These are phyloP conservation scores for Coffea canephora DNA, from an alignment of 257 asterid genomes.

Conservation along the genomic window DNA sequence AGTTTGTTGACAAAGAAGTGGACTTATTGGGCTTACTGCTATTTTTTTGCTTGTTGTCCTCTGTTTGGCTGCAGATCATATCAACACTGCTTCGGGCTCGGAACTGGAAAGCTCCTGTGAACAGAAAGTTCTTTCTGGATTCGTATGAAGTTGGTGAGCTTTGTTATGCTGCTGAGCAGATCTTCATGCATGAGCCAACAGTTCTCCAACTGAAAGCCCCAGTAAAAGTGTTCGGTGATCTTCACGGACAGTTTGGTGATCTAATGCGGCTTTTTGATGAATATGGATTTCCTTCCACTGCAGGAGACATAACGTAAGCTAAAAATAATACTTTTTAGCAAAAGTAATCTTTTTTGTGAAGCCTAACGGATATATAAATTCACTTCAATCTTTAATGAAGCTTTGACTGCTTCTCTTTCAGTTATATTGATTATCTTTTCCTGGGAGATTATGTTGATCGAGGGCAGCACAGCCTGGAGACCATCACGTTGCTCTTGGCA, in stretches of 20 bases:
- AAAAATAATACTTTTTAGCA: slow-evolving; percentile 10
- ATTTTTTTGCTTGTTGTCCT: slow-evolving; percentile 2
- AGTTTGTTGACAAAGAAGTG: background rate
- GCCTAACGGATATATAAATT: background rate
- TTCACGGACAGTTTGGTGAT: slow-evolving; percentile 99
- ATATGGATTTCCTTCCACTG: slow-evolving; percentile 99
- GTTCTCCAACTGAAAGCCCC: slow-evolving; percentile 99
- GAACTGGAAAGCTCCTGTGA: slow-evolving; percentile 89
- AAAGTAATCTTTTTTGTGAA: background rate
- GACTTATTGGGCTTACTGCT: slow-evolving; percentile 5
- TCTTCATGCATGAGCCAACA: slow-evolving; percentile 93
- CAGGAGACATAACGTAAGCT: slow-evolving; percentile 96
- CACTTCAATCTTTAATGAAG: background rate
- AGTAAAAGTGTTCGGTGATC: slow-evolving; percentile 95
- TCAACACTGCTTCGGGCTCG: slow-evolving; percentile 92
- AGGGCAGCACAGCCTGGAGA: slow-evolving; percentile 99
- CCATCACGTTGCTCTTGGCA: slow-evolving; percentile 95
- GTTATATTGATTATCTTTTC: slow-evolving; percentile 92
- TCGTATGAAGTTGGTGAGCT: slow-evolving; percentile 97
- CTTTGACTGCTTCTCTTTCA: slow-evolving; percentile 38
- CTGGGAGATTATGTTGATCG: slow-evolving; percentile 99
- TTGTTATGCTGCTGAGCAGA: slow-evolving; percentile 98
- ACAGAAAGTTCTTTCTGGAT: slow-evolving; percentile 93
- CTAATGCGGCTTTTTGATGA: slow-evolving; percentile 96
- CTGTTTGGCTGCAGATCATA: slow-evolving; percentile 56